Evolutionary conservation across 768 basidiomycete species (phyloP), one percentile per base, ranked within the genome.

Genomic region (Gymnopilus junonius): DNA sequence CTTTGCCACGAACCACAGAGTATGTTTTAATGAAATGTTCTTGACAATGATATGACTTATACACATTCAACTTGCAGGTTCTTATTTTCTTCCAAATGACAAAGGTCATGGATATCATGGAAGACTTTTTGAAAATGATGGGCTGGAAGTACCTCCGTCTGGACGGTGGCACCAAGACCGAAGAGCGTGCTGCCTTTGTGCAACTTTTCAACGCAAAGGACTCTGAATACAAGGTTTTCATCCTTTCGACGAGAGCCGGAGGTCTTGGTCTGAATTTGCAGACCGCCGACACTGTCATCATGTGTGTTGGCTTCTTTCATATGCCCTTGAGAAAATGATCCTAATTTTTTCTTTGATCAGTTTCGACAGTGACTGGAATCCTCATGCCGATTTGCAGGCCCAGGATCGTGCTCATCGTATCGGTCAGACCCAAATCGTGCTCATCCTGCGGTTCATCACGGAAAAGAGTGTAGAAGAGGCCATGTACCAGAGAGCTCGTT

Each of bases 21-120:
- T 93, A 71, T 50, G 85, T 67, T 35, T 11, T 63, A 56, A 23
- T 42, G 10, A 42, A 11, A 17, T 43, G 14, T 14, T 15, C 40
- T 58, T 40, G 17, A 35, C 2, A 31, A 6, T 5, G 27, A 32
- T 21, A 45, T 23, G 8, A 25, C 43, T n/a, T 57, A 58, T 56
- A 42, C 20, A 43, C 57, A 43, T 31, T 45, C 53, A 59, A 14
- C 55, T 35, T 32, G 48, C 27, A 95, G 92, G 94, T 97, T 48
- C 87, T 99, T 60, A 98, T 99, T 69, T 99, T 99, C 87, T 99
- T 99, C 89, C 97, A 99, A 78, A 98, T 99, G 97, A 98, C 96
- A 15, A 93, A 95, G 72, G 94, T 98, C 69, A 97, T 99, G 96
- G 94, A 97, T 65, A 95, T 97, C 73, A 94, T 97, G 88, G 94